phyloP scores from a whole-genome alignment of 1,284 basidiomycete genomes.

The Mycena sp. region DNA sequence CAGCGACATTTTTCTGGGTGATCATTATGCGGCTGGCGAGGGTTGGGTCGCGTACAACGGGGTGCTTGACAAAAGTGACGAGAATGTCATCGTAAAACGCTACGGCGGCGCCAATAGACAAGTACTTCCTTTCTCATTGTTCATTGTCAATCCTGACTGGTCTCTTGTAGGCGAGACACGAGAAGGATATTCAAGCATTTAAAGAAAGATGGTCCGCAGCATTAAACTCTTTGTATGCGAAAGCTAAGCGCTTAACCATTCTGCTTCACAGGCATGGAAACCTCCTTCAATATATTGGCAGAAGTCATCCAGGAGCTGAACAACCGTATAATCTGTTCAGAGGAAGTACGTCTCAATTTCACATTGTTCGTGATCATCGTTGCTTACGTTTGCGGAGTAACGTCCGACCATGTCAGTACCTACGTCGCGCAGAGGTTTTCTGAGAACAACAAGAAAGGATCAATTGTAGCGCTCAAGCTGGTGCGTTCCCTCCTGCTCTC shows the following conservation, averaged over 20 bases:
- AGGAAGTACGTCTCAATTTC: slow-evolving; percentile 4
- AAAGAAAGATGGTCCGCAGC: slow-evolving; percentile 14
- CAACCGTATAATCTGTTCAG: slow-evolving; percentile 10
- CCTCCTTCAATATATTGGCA: slow-evolving; percentile 14
- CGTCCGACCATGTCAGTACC: slow-evolving; percentile 13
- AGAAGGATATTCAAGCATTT: slow-evolving; percentile 16
- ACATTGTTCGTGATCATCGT: background rate
- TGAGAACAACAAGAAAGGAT: slow-evolving; percentile 11
- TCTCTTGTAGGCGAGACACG: slow-evolving; percentile 13
- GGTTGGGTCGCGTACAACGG: slow-evolving; percentile 11
- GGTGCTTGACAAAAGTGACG: background rate
- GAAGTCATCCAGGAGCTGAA: slow-evolving; percentile 8
- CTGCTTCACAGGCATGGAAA: slow-evolving; percentile 17
- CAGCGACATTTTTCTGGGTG: background rate
- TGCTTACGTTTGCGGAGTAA: background rate
- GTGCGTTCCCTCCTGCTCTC: background rate
- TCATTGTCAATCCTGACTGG: background rate
- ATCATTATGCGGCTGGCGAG: background rate
- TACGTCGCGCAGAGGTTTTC: slow-evolving; percentile 16
- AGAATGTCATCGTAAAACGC: slow-evolving; percentile 9
- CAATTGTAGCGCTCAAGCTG: slow-evolving; percentile 14
- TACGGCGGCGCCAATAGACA: background rate
- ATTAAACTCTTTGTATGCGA: background rate
- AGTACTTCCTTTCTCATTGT: background rate
- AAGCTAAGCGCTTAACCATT: background rate